A percentile compares a stretch with the other conserved stretches of the same genome.
These are phyloP conservation scores for Ceriops zippeliana DNA, from an alignment of 345 rosid genomes.

Conservation along the genomic window DNA sequence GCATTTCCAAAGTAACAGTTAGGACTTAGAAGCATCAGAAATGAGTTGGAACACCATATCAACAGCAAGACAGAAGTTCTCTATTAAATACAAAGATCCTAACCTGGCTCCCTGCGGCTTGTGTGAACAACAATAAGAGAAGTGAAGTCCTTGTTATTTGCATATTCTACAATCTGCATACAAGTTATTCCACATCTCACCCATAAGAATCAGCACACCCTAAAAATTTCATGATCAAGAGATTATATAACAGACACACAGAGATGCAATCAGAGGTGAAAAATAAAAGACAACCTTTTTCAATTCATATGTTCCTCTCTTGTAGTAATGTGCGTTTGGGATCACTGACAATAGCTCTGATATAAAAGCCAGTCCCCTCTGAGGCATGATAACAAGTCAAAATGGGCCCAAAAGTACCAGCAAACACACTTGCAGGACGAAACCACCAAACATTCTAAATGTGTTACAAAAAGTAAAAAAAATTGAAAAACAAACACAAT, in stretches of 20 bases:
- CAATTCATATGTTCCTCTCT: constrained; percentile 88
- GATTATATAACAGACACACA: not conserved
- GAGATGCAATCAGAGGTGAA: not conserved
- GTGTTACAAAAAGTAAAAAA: not conserved
- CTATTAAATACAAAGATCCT: constrained; percentile 9
- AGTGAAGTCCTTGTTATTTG: constrained; percentile 69
- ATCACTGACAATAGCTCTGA: constrained; percentile 71
- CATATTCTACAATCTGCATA: constrained; percentile 81
- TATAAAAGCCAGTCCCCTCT: constrained; percentile 89
- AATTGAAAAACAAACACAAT: not conserved
- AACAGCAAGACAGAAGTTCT: not conserved
- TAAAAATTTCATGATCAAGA: not conserved
- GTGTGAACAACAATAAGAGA: constrained; percentile 82
- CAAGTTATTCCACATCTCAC: not conserved
- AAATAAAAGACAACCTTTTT: constrained; percentile 55
- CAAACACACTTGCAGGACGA: not conserved
- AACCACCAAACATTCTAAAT: not conserved
- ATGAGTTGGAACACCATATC: not conserved
- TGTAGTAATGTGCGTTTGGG: constrained; percentile 72
- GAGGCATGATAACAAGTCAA: constrained; percentile 15
- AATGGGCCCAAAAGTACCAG: constrained; percentile 5
- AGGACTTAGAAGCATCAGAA: not conserved
- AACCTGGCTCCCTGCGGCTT: constrained; percentile 89
- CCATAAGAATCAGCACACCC: not conserved
- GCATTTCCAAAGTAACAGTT: not conserved